Evolutionary conservation across 441 rosid genomes (phyloP).

Genomic region (Adansonia grandidieri): DNA sequence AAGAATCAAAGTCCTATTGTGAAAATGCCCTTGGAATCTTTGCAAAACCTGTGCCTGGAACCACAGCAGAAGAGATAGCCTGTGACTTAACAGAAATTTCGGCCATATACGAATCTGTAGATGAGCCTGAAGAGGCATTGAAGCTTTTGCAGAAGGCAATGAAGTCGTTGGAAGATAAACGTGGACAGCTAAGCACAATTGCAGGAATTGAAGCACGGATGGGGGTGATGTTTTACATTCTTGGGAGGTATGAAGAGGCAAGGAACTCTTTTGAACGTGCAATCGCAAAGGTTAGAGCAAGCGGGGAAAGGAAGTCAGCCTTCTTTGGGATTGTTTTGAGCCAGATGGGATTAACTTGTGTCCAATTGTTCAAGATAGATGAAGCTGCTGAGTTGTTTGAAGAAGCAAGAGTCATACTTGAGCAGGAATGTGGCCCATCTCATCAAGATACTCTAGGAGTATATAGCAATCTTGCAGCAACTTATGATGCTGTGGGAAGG

Average conservation of each 20-base stretch:
- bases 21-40: constrained; percentile 90
- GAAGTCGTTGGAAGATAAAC: constrained; percentile 90
- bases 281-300: constrained; percentile 69
- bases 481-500: constrained; percentile 99
- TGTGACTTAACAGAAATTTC: constrained; percentile 88
- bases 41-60: constrained; percentile 91
- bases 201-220: constrained; percentile 93
- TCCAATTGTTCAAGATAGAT: constrained; percentile 94
- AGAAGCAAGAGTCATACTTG: constrained; percentile 83
- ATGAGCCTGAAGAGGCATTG: constrained; percentile 94
- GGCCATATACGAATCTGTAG: constrained; percentile 87
- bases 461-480: constrained; percentile 94
- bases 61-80: constrained; percentile 88
- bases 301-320: constrained; percentile 90
- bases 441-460: constrained; percentile 94
- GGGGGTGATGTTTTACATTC: constrained; percentile 93
- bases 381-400: constrained; percentile 88
- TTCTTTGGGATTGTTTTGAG: constrained; percentile 92
- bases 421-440: constrained; percentile 87
- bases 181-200: constrained; percentile 90
- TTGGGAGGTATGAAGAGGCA: constrained; percentile 87
- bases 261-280: constrained; percentile 83
- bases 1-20: constrained; percentile 92
- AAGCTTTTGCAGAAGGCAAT: constrained; percentile 86
- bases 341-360: constrained; percentile 96